phyloP scores from a whole-genome alignment of 495 filamentous ascomycete species.

The Hyaloscypha variabilis region DNA sequence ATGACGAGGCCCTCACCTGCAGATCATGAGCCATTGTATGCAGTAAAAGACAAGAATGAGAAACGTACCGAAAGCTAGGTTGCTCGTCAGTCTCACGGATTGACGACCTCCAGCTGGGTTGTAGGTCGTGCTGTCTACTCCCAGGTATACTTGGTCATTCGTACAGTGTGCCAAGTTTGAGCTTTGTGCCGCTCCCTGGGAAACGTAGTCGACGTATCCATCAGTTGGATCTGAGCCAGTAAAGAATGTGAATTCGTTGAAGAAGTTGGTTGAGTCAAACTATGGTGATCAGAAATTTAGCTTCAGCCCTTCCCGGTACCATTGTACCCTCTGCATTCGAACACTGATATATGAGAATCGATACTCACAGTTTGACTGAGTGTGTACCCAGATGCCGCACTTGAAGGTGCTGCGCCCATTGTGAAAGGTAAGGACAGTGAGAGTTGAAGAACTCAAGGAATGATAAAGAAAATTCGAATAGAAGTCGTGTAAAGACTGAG shows the following conservation, averaged over 20 bases:
- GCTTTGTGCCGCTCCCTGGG: constrained; percentile 44
- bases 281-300: neutral
- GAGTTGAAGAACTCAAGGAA: neutral
- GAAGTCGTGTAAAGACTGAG: neutral
- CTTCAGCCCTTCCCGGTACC: neutral
- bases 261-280: constrained; percentile 34
- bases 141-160: constrained; percentile 45
- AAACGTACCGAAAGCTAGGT: constrained; percentile 55
- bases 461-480: no score
- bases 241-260: constrained; percentile 34
- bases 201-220: constrained; percentile 63
- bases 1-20: constrained; percentile 72
- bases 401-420: neutral
- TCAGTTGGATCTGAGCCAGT: constrained; percentile 54
- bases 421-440: neutral
- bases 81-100: constrained; percentile 66
- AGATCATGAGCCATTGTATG: constrained; percentile 61
- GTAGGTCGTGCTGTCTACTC: constrained; percentile 44
- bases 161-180: constrained; percentile 58
- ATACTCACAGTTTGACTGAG: constrained; percentile 14
- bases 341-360: neutral
- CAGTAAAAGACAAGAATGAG: constrained; percentile 64
- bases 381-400: constrained; percentile 7
- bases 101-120: constrained; percentile 51
- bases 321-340: neutral